Base-by-base conservation (phyloP, 2,329 filamentous ascomycete species). In the Neopestalotiopsis rosae region DNA sequence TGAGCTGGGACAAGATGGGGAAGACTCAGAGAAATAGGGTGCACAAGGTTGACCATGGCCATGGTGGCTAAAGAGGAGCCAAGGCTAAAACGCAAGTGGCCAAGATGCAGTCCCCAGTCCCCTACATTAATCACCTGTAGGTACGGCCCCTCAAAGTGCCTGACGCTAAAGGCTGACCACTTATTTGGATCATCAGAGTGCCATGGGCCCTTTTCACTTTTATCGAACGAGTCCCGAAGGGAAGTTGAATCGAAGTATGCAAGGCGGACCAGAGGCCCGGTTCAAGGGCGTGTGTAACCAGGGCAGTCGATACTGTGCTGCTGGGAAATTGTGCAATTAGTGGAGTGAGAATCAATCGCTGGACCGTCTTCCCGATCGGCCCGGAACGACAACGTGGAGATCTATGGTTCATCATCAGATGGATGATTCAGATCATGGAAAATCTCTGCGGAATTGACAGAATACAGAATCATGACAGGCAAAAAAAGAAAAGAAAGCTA, bases 151-250 rank as follows among this genome's bases (percentile, higher is more conserved):
- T 52, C 45, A 52, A 28, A 52, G 45, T 52, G 45, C 45, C 45
- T 52, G 45, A 52, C 45, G 45, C 45, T 52, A 52, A 52, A 52
- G 45, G 45, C 45, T 52, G 45, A 52, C 45, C 45, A 52, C 45
- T 52, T 52, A 52, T 52, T 52, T 52, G 45, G 45, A 52, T 52
- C 45, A 52, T 52, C 45, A 52, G 34, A 38, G 34, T 38, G 34
- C 10, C 34, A 38, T 38, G 34, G 34, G 34, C 34, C 34, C 24
- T 38, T 38, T 20, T 52, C 17, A 52, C 45, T 17, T 28, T n/a
- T 52, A n/a, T 52, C 17, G 45, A 28, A 52, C 45, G 45, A 52
- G 45, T 52, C 45, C 45, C 45, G 45, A 52, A 20, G 45, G 45
- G n/a, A 49, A 5, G 5, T 52, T 7, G 17, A 52, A 20, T n/a